A percentile compares a stretch with the other conserved stretches of the same genome.
Evolutionary conservation across 108 stramenopile genomes (phyloP).

Genomic region (Epithemia pelagica): DNA sequence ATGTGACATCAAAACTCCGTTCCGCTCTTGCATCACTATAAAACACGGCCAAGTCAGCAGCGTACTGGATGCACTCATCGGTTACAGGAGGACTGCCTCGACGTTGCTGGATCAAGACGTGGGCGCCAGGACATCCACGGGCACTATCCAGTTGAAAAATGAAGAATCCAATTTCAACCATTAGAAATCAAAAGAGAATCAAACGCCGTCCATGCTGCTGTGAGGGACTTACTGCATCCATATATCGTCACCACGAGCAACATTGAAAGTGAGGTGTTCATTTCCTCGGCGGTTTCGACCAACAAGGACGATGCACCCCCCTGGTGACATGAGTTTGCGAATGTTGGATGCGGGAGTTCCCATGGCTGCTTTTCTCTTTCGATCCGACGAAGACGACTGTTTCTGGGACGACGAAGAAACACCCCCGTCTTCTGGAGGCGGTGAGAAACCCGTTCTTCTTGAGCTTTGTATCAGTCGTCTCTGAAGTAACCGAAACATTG

Average conservation of each 20-base stretch:
- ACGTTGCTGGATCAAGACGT: constrained; percentile 64
- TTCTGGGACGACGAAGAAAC: constrained; percentile 13
- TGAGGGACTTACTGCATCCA: constrained; percentile 65
- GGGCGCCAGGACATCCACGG: constrained; percentile 79
- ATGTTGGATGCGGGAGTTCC: constrained; percentile 49
- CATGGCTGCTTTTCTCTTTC: constrained; percentile 19
- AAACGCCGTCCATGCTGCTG: not conserved
- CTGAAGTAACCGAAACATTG: constrained; percentile 43
- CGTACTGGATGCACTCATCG: constrained; percentile 65
- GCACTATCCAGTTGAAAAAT: constrained; percentile 6
- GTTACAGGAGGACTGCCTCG: constrained; percentile 52
- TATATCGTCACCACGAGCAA: constrained; percentile 66
- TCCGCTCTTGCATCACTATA: constrained; percentile 78
- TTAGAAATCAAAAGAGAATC: not conserved
- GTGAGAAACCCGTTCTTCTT: constrained; percentile 47
- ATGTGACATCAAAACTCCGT: constrained; percentile 53
- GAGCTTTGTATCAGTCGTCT: constrained; percentile 51
- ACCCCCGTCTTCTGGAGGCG: constrained; percentile 17
- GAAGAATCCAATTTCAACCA: not conserved
- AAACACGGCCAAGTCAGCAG: constrained; percentile 78
- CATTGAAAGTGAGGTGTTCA: constrained; percentile 66
- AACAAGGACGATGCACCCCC: constrained; percentile 68
- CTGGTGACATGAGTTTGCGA: constrained; percentile 54
- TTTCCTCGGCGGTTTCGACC: constrained; percentile 83
- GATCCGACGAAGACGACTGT: not conserved